phyloP scores from a whole-genome alignment of 1,284 basidiomycete species.

The Pseudozyma hubeiensis region DNA sequence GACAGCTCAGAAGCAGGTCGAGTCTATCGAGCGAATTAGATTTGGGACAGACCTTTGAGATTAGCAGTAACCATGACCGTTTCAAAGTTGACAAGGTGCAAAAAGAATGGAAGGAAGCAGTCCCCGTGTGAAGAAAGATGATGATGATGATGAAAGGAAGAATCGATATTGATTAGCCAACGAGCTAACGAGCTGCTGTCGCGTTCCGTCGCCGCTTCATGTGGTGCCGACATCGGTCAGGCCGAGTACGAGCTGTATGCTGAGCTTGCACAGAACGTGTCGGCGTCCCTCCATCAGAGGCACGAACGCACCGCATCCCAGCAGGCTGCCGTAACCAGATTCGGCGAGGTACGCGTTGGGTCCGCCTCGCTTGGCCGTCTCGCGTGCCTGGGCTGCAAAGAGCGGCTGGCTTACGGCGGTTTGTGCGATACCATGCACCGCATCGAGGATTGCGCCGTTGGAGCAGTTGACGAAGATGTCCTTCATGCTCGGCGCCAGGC shows the following conservation, averaged over 20 bases:
- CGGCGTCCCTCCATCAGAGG: slow-evolving; percentile 50
- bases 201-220: not conserved
- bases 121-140: not conserved
- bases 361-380: slow-evolving; percentile 61
- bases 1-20: too few relatives aligned
- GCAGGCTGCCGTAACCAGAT: slow-evolving; percentile 58
- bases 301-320: slow-evolving; percentile 60
- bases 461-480: slow-evolving; percentile 61
- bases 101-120: not conserved
- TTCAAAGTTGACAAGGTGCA: not conserved
- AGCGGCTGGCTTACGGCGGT: slow-evolving; percentile 61
- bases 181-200: too few relatives aligned
- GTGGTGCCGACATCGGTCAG: slow-evolving; percentile 59
- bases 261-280: slow-evolving; percentile 54
- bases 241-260: slow-evolving; percentile 55
- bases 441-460: slow-evolving; percentile 58
- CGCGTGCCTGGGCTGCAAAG: slow-evolving; percentile 63
- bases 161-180: not conserved
- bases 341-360: slow-evolving; percentile 60
- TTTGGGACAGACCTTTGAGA: not conserved
- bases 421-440: slow-evolving; percentile 60
- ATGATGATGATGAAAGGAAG: not conserved
- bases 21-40: not conserved
- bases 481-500: slow-evolving; percentile 56
- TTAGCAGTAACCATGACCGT: slow-evolving; percentile 10